phyloP scores from a whole-genome alignment of 2,329 filamentous ascomycete genomes.

The Sporothrix curviconia region DNA sequence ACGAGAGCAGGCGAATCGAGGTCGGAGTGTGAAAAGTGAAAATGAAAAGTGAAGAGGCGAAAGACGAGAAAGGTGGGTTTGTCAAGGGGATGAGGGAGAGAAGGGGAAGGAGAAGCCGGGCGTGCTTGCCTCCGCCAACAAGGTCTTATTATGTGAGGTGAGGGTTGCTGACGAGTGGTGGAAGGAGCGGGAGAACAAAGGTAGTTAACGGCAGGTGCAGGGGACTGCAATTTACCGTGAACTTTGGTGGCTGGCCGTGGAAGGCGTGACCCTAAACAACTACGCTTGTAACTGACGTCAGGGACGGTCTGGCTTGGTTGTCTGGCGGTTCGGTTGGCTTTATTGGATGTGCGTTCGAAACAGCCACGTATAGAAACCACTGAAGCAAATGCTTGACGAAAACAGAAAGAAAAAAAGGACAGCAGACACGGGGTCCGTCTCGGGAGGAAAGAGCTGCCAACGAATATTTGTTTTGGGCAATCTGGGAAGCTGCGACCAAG shows the following conservation, averaged over 20 bases:
- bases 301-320: not conserved
- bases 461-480: too few species aligned
- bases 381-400: too few species aligned
- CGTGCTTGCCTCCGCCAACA: too few species aligned
- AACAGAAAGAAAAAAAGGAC: not conserved
- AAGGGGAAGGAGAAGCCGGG: not conserved
- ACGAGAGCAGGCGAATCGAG: too few species aligned
- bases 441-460: not conserved
- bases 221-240: not conserved
- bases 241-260: not conserved
- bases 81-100: not conserved
- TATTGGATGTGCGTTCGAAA: not conserved
- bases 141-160: too few species aligned
- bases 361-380: too few species aligned
- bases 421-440: not conserved
- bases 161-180: too few species aligned
- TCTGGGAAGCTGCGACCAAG: not conserved
- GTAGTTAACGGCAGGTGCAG: not conserved
- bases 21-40: not conserved
- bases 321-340: too few species aligned
- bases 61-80: not conserved
- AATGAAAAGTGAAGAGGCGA: not conserved
- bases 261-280: slow-evolving; percentile 1
- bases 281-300: slow-evolving; percentile 1
- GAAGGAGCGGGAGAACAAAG: too few species aligned